Conservation (phyloP, 768 basidiomycete genomes). For the Nevesoporus exiguus region DNA sequence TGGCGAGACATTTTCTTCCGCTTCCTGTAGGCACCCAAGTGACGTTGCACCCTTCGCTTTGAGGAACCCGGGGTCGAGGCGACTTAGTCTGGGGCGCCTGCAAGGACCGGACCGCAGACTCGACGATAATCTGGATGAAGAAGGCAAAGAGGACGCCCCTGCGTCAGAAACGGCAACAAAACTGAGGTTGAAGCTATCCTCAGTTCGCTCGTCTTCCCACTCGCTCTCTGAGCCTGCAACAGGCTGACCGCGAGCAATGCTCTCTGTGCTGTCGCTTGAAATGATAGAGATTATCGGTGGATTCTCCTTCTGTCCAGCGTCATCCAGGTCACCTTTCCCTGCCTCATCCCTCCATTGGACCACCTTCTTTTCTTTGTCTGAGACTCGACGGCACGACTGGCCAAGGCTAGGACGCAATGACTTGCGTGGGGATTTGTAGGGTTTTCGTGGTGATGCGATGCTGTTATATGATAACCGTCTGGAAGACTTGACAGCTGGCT, state of each 20-base stretch:
- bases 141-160: slow-evolving; percentile 34
- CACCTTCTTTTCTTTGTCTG: slow-evolving; percentile 69
- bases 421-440: slow-evolving; percentile 62
- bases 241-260: slow-evolving; percentile 36
- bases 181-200: slow-evolving; percentile 66
- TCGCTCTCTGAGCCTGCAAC: slow-evolving; percentile 75
- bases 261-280: slow-evolving; percentile 36
- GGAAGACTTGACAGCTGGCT: slow-evolving; percentile 38
- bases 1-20: slow-evolving; percentile 55
- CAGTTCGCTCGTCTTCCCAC: slow-evolving; percentile 88
- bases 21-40: slow-evolving; percentile 67
- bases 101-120: slow-evolving; percentile 14
- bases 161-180: slow-evolving; percentile 35
- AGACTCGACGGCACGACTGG: slow-evolving; percentile 59
- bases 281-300: slow-evolving; percentile 26
- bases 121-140: slow-evolving; percentile 29
- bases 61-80: slow-evolving; percentile 68
- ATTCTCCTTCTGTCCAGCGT: slow-evolving; percentile 40
- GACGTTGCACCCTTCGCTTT: slow-evolving; percentile 46
- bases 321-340: slow-evolving; percentile 78
- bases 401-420: slow-evolving; percentile 64
- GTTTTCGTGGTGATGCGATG: slow-evolving; percentile 46
- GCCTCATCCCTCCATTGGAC: slow-evolving; percentile 88
- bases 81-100: slow-evolving; percentile 59
- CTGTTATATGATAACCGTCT: slow-evolving; percentile 42